Percentiles rank a stretch among this genome's conserved stretches.
phyloP scores from a whole-genome alignment of 805 yeast genomes.

The Brettanomyces naardenensis region DNA sequence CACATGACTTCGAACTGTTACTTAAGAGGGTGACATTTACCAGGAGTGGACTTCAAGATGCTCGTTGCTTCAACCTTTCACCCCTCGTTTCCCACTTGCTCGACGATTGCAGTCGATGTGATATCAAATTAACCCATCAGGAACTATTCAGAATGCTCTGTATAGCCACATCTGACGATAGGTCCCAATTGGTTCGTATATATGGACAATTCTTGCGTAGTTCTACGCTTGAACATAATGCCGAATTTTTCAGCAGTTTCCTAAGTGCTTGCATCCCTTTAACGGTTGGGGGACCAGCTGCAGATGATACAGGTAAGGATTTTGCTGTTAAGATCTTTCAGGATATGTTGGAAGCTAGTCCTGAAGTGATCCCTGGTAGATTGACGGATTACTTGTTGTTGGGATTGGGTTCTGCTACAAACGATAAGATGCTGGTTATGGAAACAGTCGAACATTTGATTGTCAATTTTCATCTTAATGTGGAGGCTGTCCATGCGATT shows the following conservation, averaged over 20 bases:
- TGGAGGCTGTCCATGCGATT: not conserved
- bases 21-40: slow-evolving; percentile 1
- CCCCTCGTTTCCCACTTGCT: not conserved
- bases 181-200: not conserved
- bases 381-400: not conserved
- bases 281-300: not conserved
- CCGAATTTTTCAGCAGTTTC: slow-evolving; percentile 1
- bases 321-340: not conserved
- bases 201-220: slow-evolving; percentile 1
- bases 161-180: not conserved
- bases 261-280: not conserved
- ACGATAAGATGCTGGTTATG: not conserved
- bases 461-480: not conserved
- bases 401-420: not conserved
- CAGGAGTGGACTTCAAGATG: not conserved
- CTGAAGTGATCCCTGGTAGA: slow-evolving; percentile 1
- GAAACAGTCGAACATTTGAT: slow-evolving; percentile 2
- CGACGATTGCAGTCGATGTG: slow-evolving; percentile 1
- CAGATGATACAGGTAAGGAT: not conserved
- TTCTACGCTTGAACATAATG: not conserved
- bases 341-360: slow-evolving; percentile 1
- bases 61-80: not conserved
- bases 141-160: slow-evolving; percentile 2
- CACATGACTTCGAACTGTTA: slow-evolving; percentile 1
- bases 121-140: not conserved